Percentiles rank a stretch among this genome's conserved stretches.
Evolutionary conservation across 169 alveolate genomes (phyloP).

Genomic region (Plasmodium vinckei): DNA sequence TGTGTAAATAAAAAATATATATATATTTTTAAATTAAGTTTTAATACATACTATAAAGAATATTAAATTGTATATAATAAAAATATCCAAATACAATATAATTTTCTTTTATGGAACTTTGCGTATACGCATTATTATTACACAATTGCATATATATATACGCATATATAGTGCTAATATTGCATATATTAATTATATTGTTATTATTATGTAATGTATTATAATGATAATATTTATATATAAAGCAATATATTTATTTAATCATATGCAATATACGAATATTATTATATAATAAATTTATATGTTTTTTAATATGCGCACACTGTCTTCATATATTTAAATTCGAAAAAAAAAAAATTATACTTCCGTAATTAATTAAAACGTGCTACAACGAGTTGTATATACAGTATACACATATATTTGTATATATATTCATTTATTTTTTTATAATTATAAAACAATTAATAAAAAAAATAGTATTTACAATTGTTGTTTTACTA

Average conservation of each 20-base stretch:
- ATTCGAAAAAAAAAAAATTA: slow-evolving; percentile 1
- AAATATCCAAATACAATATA: slow-evolving; percentile 8
- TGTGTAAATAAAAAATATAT: slow-evolving; percentile 9
- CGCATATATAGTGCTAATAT: neutral
- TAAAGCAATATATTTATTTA: neutral
- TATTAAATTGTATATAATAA: neutral
- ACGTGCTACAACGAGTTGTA: slow-evolving; percentile 11
- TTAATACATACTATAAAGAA: slow-evolving; percentile 14
- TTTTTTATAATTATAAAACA: neutral
- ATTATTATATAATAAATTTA: slow-evolving; percentile 7
- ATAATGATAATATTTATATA: slow-evolving; percentile 1
- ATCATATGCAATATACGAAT: neutral
- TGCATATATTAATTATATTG: neutral
- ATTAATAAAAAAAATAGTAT: neutral
- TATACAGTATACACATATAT: slow-evolving; percentile 9
- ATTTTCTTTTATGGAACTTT: neutral
- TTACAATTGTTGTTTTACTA: neutral
- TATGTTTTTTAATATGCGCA: slow-evolving; percentile 41
- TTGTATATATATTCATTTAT: neutral
- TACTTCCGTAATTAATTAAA: slow-evolving; percentile 9
- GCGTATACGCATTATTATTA: neutral
- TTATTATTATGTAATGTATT: neutral
- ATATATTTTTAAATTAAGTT: slow-evolving; percentile 9
- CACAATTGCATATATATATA: neutral
- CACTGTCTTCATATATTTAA: slow-evolving; percentile 69